Percentiles rank a stretch among this genome's conserved stretches.
These are phyloP conservation scores for Hippophae tibetana DNA, from an alignment of 306 rosid genomes.

Conservation along the genomic window DNA sequence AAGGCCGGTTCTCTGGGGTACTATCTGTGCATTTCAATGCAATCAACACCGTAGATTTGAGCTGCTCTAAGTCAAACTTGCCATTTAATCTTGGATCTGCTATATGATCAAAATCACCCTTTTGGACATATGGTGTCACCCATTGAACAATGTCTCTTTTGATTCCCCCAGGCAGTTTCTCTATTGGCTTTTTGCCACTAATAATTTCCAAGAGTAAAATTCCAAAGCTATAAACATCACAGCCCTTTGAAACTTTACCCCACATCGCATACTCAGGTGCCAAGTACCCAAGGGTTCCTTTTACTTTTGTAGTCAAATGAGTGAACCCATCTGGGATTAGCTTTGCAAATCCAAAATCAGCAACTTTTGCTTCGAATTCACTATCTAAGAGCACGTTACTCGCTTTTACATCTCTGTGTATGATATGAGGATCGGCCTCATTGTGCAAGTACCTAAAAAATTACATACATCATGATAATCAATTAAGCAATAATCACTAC, in stretches of 20 bases:
- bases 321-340: conserved; percentile 71
- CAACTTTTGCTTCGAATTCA: conserved; percentile 70
- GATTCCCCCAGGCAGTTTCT: conserved; percentile 65
- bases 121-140: conserved; percentile 50
- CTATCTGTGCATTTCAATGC: conserved; percentile 49
- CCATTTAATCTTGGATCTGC: conserved; percentile 58
- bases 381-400: conserved; percentile 71
- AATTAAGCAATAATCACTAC: not conserved
- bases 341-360: conserved; percentile 92
- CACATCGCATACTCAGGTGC: conserved; percentile 98
- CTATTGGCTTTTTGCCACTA: conserved; percentile 71
- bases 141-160: conserved; percentile 81
- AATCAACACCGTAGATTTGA: conserved; percentile 31
- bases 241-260: conserved; percentile 78
- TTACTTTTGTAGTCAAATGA: conserved; percentile 77
- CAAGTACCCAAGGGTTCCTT: conserved; percentile 82
- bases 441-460: conserved; percentile 68
- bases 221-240: conserved; percentile 88
- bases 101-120: conserved; percentile 36
- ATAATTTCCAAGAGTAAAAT: conserved; percentile 63
- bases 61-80: conserved; percentile 29
- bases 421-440: conserved; percentile 69
- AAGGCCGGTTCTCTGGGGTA: conserved; percentile 43
- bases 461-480: not conserved
- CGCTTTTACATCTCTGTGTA: conserved; percentile 86